These are phyloP conservation scores for Candida sithepensis DNA, from an alignment of 805 yeast species.

Conservation along the genomic window DNA sequence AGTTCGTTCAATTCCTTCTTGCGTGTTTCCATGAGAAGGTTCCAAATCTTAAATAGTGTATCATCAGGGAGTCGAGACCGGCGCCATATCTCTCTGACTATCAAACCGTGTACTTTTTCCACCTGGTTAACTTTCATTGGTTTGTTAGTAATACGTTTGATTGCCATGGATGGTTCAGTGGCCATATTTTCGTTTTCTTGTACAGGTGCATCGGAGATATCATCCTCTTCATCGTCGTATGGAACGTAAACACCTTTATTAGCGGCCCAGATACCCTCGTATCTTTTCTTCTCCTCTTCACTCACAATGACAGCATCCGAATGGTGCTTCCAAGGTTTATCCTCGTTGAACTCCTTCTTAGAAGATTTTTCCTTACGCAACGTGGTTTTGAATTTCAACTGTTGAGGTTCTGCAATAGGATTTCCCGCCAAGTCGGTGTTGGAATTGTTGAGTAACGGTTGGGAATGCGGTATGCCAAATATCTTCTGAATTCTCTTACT, in stretches of 20 bases:
- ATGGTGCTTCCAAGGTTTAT: constrained; percentile 94
- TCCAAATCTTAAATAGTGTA: constrained; percentile 65
- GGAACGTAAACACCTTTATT: constrained; percentile 64
- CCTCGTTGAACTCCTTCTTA: constrained; percentile 64
- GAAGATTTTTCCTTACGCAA: constrained; percentile 38
- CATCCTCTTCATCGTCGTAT: constrained; percentile 7
- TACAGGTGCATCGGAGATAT: not conserved
- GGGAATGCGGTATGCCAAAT: constrained; percentile 16
- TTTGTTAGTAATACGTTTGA: too few species aligned
- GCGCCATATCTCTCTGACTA: constrained; percentile 77
- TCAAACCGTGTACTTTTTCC: constrained; percentile 47
- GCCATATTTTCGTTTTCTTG: not conserved
- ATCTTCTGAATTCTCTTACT: constrained; percentile 21
- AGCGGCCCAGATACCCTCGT: constrained; percentile 92
- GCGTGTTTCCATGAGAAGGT: constrained; percentile 54
- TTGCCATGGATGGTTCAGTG: not conserved
- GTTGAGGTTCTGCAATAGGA: constrained; percentile 12
- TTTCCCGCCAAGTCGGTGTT: not conserved
- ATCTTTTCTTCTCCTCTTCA: constrained; percentile 74
- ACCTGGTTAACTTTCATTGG: constrained; percentile 8
- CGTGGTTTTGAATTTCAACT: constrained; percentile 47
- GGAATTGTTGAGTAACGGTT: constrained; percentile 6
- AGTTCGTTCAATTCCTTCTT: constrained; percentile 39
- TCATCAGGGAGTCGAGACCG: constrained; percentile 70
- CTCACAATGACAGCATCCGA: constrained; percentile 45